These are phyloP conservation scores for Penicillium sp. DNA, from an alignment of 2,329 filamentous ascomycete genomes.

Conservation along the genomic window DNA sequence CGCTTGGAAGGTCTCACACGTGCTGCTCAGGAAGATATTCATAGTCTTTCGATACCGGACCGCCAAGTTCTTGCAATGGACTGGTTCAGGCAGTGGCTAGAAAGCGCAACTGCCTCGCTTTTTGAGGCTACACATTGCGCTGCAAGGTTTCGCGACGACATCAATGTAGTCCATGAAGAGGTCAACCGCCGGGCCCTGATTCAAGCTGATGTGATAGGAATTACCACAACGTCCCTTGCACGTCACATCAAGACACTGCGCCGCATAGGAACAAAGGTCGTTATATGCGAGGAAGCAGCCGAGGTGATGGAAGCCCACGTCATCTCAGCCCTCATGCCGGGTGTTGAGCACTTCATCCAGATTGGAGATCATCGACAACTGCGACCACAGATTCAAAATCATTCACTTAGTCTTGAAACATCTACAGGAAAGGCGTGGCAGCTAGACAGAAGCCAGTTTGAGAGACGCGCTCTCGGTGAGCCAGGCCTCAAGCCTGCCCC, in stretches of 20 bases:
- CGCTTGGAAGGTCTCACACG: conserved; percentile 6
- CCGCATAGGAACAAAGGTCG: conserved; percentile 6
- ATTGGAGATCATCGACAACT: conserved; percentile 39
- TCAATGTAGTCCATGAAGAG: conserved; percentile 6
- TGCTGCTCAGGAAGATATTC: background rate
- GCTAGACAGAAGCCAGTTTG: conserved; percentile 14
- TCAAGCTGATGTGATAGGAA: conserved; percentile 14
- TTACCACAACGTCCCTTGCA: conserved; percentile 14
- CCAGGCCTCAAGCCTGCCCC: conserved; percentile 5
- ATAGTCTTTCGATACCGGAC: background rate
- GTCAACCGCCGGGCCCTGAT: conserved; percentile 4
- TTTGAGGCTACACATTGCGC: conserved; percentile 5
- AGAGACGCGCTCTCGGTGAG: conserved; percentile 12
- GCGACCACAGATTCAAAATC: conserved; percentile 29
- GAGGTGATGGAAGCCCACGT: conserved; percentile 63
- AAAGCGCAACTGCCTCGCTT: background rate
- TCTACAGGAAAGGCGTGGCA: conserved; percentile 2
- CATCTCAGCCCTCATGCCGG: conserved; percentile 38
- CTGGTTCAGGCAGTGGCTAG: conserved; percentile 3
- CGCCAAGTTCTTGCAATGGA: conserved; percentile 4
- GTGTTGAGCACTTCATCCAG: conserved; percentile 40
- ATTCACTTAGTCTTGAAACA: conserved; percentile 11
- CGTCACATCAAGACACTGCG: conserved; percentile 13
- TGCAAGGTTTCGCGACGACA: background rate
- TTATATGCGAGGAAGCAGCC: conserved; percentile 66